phyloP scores from a whole-genome alignment of 805 yeast species.

The Cyberlindnera misumaiensis region DNA sequence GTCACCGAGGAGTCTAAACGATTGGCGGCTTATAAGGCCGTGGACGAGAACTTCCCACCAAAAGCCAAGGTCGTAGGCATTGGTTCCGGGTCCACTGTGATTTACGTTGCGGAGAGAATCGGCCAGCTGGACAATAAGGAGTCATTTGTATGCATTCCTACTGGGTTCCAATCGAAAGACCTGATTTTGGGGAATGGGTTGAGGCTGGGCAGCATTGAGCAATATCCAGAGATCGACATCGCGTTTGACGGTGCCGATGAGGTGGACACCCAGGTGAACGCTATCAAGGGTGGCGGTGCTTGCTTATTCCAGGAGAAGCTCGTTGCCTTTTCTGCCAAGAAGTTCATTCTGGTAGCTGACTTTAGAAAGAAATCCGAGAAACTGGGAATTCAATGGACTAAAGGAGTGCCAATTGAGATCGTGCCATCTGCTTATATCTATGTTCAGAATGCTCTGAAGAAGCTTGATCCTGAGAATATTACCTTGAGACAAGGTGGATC shows the following conservation, averaged over 20 bases:
- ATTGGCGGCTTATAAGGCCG: conserved; percentile 86
- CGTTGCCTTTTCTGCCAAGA: conserved; percentile 73
- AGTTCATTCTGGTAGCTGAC: conserved; percentile 87
- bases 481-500: conserved; percentile 76
- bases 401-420: conserved; percentile 94
- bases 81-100: conserved; percentile 96
- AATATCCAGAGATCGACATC: conserved; percentile 74
- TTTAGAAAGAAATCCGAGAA: conserved; percentile 70
- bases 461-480: conserved; percentile 58
- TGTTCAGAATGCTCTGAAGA: conserved; percentile 55
- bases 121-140: conserved; percentile 55
- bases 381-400: conserved; percentile 77
- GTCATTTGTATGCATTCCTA: conserved; percentile 77
- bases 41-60: conserved; percentile 74
- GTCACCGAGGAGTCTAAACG: conserved; percentile 79
- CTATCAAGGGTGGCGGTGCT: conserved; percentile 98
- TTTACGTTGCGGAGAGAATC: conserved; percentile 92
- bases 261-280: conserved; percentile 71
- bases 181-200: conserved; percentile 79
- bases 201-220: conserved; percentile 73
- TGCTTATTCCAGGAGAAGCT: conserved; percentile 94
- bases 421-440: conserved; percentile 83
- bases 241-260: conserved; percentile 99
- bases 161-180: conserved; percentile 92
- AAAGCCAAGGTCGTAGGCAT: conserved; percentile 76